A percentile compares a stretch with the other conserved stretches of the same genome.
phyloP scores from a whole-genome alignment of 1,139 yeast genomes.

The Nakaseomyces nivariensis region DNA sequence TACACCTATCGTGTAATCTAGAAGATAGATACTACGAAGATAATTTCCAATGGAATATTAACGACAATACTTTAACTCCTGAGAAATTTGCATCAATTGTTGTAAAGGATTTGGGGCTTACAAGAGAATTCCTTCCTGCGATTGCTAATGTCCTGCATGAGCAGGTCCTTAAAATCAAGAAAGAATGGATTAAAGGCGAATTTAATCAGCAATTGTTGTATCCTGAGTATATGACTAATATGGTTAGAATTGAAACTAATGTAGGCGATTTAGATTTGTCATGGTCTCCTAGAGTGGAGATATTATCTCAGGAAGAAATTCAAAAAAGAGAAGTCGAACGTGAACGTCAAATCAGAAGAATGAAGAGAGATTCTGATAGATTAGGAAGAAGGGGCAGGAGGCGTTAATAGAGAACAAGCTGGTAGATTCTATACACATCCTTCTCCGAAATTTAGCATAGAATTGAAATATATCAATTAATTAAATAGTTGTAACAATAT shows the following conservation, averaged over 20 bases:
- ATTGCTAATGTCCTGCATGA: conserved; percentile 85
- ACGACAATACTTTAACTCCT: conserved; percentile 46
- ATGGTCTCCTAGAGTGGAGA: conserved; percentile 87
- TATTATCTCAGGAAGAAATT: conserved; percentile 82
- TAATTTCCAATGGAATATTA: conserved; percentile 89
- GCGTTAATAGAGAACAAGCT: background rate
- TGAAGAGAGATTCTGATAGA: conserved; percentile 73
- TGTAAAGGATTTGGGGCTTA: conserved; percentile 74
- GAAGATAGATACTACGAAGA: conserved; percentile 84
- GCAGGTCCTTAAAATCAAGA: conserved; percentile 60
- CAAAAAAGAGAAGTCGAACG: conserved; percentile 93
- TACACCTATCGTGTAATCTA: conserved; percentile 73
- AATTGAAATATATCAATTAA: no score
- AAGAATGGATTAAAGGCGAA: conserved; percentile 75
- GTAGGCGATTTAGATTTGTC: conserved; percentile 54
- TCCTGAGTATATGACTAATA: conserved; percentile 49
- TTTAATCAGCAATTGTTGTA: conserved; percentile 41
- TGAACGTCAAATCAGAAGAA: conserved; percentile 80
- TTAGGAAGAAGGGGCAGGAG: conserved; percentile 36
- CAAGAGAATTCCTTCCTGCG: conserved; percentile 82
- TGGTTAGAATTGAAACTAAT: conserved; percentile 49
- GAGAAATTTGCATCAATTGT: conserved; percentile 75
- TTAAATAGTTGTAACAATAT: background rate
- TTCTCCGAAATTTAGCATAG: no score
- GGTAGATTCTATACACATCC: no score